These are phyloP conservation scores for Viridothelium virens DNA, from an alignment of 495 filamentous ascomycete species.

Conservation along the genomic window DNA sequence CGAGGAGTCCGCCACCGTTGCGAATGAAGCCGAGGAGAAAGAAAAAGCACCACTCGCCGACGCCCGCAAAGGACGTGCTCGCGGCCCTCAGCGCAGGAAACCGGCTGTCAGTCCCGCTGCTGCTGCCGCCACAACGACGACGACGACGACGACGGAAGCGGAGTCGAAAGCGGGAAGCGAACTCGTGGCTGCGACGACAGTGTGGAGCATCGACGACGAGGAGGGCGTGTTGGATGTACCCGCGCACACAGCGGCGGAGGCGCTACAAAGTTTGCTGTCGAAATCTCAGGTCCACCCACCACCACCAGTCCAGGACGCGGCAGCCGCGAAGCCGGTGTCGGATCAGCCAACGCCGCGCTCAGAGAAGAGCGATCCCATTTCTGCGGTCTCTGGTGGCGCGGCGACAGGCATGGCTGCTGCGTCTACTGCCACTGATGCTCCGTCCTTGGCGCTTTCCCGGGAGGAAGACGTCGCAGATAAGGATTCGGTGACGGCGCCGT, in stretches of 20 bases:
- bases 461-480: background rate
- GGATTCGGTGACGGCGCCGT: too few relatives aligned
- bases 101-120: constrained; percentile 41
- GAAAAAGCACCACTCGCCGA: constrained; percentile 75
- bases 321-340: background rate
- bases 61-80: constrained; percentile 80
- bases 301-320: background rate
- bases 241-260: background rate
- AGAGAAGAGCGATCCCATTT: background rate
- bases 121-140: constrained; percentile 22
- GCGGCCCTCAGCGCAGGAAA: constrained; percentile 76
- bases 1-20: constrained; percentile 24
- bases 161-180: constrained; percentile 17
- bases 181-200: constrained; percentile 34
- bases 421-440: background rate
- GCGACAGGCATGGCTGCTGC: background rate
- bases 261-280: too few relatives aligned
- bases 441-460: background rate
- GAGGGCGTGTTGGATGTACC: constrained; percentile 10
- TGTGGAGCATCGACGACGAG: constrained; percentile 34
- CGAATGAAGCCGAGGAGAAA: constrained; percentile 34
- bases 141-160: too few relatives aligned
- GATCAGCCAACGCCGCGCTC: background rate
- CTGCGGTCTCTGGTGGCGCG: background rate
- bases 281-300: background rate